phyloP scores from a whole-genome alignment of 2,329 filamentous ascomycete species.

The Oidium heveae region DNA sequence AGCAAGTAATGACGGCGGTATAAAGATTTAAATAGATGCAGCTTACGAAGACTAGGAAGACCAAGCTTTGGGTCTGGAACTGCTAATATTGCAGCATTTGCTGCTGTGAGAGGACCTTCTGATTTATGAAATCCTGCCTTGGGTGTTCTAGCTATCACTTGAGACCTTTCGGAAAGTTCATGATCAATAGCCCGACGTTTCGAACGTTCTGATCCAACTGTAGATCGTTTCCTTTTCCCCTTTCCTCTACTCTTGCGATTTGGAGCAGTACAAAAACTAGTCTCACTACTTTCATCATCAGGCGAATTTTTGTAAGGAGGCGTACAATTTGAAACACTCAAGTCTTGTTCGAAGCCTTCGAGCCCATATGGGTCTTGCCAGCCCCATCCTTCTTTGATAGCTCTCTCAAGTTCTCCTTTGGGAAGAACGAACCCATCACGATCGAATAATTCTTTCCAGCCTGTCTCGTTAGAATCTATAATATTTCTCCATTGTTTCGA shows the following conservation, averaged over 20 bases:
- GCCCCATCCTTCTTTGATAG: constrained; percentile 82
- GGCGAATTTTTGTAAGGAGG: constrained; percentile 14
- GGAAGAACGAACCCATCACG: constrained; percentile 58
- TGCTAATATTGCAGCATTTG: constrained; percentile 58
- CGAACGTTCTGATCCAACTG: constrained; percentile 7
- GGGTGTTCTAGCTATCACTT: constrained; percentile 7
- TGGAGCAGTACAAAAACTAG: constrained; percentile 4
- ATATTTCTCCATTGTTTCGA: constrained; percentile 85
- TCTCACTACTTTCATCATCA: constrained; percentile 21
- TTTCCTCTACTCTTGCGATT: constrained; percentile 9
- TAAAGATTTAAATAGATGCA: constrained; percentile 89
- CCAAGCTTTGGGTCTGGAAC: constrained; percentile 65
- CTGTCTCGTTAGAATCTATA: constrained; percentile 77
- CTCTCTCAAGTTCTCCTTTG: constrained; percentile 58
- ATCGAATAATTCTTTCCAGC: constrained; percentile 85
- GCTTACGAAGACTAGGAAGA: constrained; percentile 48
- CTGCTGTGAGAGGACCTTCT: constrained; percentile 68
- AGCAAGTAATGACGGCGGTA: constrained; percentile 87
- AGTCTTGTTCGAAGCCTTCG: constrained; percentile 56
- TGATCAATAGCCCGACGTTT: constrained; percentile 12
- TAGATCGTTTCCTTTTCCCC: constrained; percentile 14
- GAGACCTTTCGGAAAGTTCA: constrained; percentile 10
- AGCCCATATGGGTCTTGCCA: constrained; percentile 72
- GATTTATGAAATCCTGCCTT: constrained; percentile 19
- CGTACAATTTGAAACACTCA: constrained; percentile 24